phyloP scores from a whole-genome alignment of 73 alveolate species.

The Stentor coeruleus region DNA sequence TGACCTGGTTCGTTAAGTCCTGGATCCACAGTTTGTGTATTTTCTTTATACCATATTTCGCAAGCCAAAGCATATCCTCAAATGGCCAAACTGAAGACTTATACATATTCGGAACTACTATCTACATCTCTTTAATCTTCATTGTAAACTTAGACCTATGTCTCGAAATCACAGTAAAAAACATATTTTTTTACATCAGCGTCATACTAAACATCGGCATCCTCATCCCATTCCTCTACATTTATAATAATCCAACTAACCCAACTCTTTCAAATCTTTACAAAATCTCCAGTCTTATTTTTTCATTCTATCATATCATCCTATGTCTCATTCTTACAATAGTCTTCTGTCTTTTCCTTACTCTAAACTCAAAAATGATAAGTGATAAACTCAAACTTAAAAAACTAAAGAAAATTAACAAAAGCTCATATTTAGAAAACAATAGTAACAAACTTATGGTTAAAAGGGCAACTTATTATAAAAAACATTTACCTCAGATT shows the following conservation, averaged over 20 bases:
- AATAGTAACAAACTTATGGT: background rate
- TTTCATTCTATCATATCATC: background rate
- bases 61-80: background rate
- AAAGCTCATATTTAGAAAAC: background rate
- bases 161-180: background rate
- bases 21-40: background rate
- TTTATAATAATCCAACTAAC: background rate
- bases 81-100: background rate
- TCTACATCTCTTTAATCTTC: background rate
- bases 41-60: background rate
- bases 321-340: background rate
- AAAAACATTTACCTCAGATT: background rate
- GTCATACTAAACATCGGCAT: background rate
- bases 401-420: background rate
- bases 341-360: background rate
- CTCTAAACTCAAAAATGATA: background rate
- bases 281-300: background rate
- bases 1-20: background rate
- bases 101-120: slow-evolving; percentile 9
- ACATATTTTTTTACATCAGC: background rate
- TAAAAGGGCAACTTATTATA: background rate
- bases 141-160: background rate
- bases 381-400: no score
- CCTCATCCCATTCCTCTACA: background rate
- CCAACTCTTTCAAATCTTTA: background rate